Evolutionary conservation across 495 filamentous ascomycete species (phyloP), one percentile per base, ranked within the genome.

Genomic region (Chaetomium cochliodes): DNA sequence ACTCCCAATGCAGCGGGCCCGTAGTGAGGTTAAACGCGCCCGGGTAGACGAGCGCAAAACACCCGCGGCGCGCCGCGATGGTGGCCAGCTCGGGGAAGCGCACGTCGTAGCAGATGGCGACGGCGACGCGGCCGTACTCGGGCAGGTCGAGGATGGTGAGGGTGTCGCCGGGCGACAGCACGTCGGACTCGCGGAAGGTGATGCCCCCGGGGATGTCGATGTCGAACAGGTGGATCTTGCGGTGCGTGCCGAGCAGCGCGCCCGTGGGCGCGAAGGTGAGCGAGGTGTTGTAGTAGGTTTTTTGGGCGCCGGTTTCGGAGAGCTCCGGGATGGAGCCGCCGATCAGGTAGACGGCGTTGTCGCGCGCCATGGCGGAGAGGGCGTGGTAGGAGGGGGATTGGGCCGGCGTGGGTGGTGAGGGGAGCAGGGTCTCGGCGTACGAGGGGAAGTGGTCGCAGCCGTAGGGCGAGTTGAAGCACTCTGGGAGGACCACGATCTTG

Each of bases 391-490:
- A 88, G 1, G 93, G 92, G 0, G 87, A 87, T 64, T 91, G 83
- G 7, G 85, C 81, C 57, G 82, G 73, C 6, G 90, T 81, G 0
- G 91, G 91, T 6, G 92, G 90, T 0, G 87, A 89, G 1, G 91
- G 90, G 11, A 91, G 86, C 3, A 98, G 86, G 0, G 85, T 87
- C 75, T 98, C 94, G 67, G 94, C 92, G 73, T 97, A 97, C 62
- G 87, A 84, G 30, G 92, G 90, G 80, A 98, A 98, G 82, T 87
- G 90, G 70, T 92, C 84, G 63, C 87, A 91, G 67, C 93, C 93
- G 79, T 97, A 97, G n/a, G 93, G 93, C 15, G 89, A 92, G 82
- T 97, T 97, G 86, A 97, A 97, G 83, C 93, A 97, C 80, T 97
- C 93, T 28, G 86, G 86, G 22, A 87, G 77, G 39, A 88, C 89